Base-by-base conservation (phyloP, 768 basidiomycete genomes). In the Sistotremastrum suecicum region DNA sequence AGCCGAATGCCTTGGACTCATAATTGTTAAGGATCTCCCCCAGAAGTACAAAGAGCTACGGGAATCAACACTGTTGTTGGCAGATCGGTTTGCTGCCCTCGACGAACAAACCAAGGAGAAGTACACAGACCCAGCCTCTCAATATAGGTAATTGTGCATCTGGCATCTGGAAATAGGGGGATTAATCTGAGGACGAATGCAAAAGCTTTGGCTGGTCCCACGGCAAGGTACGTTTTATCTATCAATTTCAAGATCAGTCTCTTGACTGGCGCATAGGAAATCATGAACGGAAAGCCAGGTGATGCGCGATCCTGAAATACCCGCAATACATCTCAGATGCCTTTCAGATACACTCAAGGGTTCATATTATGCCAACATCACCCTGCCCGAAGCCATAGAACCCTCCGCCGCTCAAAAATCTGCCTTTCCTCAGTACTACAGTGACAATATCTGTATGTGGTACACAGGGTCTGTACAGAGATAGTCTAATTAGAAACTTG, bases 161-260 rank as follows among this genome's bases (percentile, higher is more conserved):
- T 39, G 4, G 32, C n/a, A 34, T 34, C 41, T 8, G 6, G 7
- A 29, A 5, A 10, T 34, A 9, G 12, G 9, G 20, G 29, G 20
- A 5, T 5, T 49, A 35, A 29, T 32, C 49, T 45, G 5, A 36
- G 11, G 6, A 7, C 35, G 42, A 44, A 11, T 41, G 12, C 39
- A 12, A 33, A 50, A 85, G 82, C 58, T 97, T 91, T 61, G 94
- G 94, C n/a, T 98, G 94, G 94, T 87, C 83, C 39, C 87, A 94
- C 63, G 94, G 94, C 45, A 95, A 97, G 72, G 84, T 79, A 53
- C 43, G 58, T 50, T 32, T 7, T 28, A 37, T 37, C 36, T 34
- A 47, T 41, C 37, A 39, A 48, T 40, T 3, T 12, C 36, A 37
- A 7, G n/a, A 20, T 47, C 9, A n/a, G 48, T 36, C 49, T 12